Base-by-base conservation (phyloP, 352 stramenopile genomes). In the Pythium apleroticum region DNA sequence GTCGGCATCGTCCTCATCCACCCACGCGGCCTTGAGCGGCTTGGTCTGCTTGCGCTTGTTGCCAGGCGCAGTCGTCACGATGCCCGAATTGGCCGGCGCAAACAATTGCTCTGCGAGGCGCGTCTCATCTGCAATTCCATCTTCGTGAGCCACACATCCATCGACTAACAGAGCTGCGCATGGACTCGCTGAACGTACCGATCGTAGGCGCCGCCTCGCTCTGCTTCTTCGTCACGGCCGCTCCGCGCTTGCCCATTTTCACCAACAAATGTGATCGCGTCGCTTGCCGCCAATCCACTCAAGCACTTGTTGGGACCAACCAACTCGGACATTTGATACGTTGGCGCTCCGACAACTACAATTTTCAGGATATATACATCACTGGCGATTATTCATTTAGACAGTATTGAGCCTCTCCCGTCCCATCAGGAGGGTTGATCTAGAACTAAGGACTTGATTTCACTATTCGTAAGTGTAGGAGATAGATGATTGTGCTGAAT, bases 1-100 rank as follows among this genome's bases (percentile, higher is more conserved):
- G 19, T 81, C 65, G 8, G 76, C 77, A 60, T 97, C 90, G 57
- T 97, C 90, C 9, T 96, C 89, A 72, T 97, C 90, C 46, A 92
- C 77, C 90, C 90, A 97, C 19, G 86, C 90, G 0, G 83, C 72
- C 46, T 87, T 75, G 12, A 85, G 55, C 25, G 72, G 69, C 28
- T 66, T 57, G 31, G 46, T 55, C 7, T 73, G 56, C 43, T 81
- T 78, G 52, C 83, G 71, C 66, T 74, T 75, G 46, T 28, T 53
- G 35, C 37, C 55, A 24, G 55, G 39, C 59, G 63, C 41, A 20
- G n/a, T 54, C 17, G 46, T 31, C 27, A 50, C 37, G n/a, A 70
- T 57, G 28, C 63, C 48, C 20, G 56, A 37, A 11, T 54, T 33
- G 14, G 65, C 41, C 41, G 65, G 37, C 20, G 65, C 37, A 58